Percentiles rank a stretch among this genome's conserved stretches.
These are phyloP conservation scores for Euryodendron excelsum DNA, from an alignment of 148 eudicot genomes.

Conservation along the genomic window DNA sequence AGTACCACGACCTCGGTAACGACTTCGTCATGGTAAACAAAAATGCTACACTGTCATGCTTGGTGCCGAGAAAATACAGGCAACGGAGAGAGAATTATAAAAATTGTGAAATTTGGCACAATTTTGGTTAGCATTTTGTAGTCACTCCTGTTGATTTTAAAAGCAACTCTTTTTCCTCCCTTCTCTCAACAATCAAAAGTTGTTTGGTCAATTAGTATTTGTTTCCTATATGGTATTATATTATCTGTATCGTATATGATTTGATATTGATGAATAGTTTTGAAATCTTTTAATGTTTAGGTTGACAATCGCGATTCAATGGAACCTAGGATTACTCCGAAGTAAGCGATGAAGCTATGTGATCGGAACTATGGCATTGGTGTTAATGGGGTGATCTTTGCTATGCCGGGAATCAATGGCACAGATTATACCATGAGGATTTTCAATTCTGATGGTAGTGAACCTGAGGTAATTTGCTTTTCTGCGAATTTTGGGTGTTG, in stretches of 20 bases:
- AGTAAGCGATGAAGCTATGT: conserved; percentile 84
- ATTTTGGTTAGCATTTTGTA: not conserved
- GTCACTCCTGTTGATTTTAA: too few species aligned
- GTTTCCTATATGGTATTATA: too few species aligned
- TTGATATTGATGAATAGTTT: not conserved
- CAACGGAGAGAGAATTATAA: not conserved
- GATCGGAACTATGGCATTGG: conserved; percentile 92
- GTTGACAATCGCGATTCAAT: conserved; percentile 81
- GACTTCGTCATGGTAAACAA: conserved; percentile 80
- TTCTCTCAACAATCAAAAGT: not conserved
- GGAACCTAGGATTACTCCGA: conserved; percentile 82
- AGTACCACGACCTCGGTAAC: conserved; percentile 97
- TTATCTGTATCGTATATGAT: not conserved
- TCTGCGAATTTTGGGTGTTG: not conserved
- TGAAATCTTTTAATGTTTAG: conserved; percentile 30
- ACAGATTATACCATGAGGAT: conserved; percentile 98
- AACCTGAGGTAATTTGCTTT: conserved; percentile 68
- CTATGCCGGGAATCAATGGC: conserved; percentile 86
- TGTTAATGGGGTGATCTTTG: conserved; percentile 97
- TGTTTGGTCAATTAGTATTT: not conserved
- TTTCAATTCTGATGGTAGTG: conserved; percentile 98
- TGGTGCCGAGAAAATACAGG: not conserved
- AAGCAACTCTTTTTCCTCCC: too few species aligned
- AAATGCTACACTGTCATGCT: not conserved
- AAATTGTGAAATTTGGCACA: not conserved